Base-by-base conservation (phyloP, 768 basidiomycete species). In the Leccinum longicurvipes region DNA sequence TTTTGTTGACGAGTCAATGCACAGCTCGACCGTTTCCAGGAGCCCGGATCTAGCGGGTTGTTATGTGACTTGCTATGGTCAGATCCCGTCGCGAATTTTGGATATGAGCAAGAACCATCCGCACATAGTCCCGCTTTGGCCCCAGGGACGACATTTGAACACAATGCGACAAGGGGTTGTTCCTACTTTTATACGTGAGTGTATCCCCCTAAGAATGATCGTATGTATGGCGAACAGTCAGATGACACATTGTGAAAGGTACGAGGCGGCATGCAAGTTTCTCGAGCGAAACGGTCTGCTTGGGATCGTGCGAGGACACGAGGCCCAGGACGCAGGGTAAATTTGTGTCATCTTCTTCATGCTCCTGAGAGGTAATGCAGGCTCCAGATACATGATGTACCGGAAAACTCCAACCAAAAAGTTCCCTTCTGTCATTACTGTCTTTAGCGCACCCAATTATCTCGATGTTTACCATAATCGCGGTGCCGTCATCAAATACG, bases 391-490 rank as follows among this genome's bases (percentile, higher is more conserved):
- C 67, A 87, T 89, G 51, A 98, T 98, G 94, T 89, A 93, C 72
- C 85, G 91, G 60, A 95, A 95, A 73, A 97, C 96, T 0, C 91
- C 91, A 45, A 89, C 87, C 36, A 95, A 92, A 66, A 93, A 92
- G 56, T 98, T 98, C 73, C 96, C 96, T 1, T 93, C 93, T 0
- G 93, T 98, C 28, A 98, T 98, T 74, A 98, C 96, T 34, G 92
- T 99, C 60, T 99, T 99, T 76, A 93, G 90, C 15, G 97, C 96
- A 0, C 97, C 97, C 14, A 96, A 98, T 69, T 98, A 98, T 69
- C 85, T 98, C 60, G 97, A 98, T 68, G 92, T 93, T 6, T 98
- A 98, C 74, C 89, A 93, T 70, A 99, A 99, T 71, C 91, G 95
- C 50, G 97, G 89, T 1, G 97, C 97, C 1, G 87, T 99, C 41